Conservation (phyloP, 2,329 filamentous ascomycete species). For the Rhynchosporium secalis region DNA sequence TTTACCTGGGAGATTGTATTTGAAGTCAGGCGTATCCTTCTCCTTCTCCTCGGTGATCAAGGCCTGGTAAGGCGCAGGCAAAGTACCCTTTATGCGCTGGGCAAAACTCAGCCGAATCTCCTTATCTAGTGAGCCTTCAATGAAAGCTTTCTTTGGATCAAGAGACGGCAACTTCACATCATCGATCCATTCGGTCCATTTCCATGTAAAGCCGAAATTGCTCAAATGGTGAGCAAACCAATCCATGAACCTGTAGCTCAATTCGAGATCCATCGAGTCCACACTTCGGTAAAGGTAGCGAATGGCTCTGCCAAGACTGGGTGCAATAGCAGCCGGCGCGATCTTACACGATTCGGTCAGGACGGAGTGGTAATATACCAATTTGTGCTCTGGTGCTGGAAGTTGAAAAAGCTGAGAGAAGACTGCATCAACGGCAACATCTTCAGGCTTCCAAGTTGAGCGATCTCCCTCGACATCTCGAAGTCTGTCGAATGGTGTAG, state of each 20-base stretch:
- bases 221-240: slow-evolving; percentile 98
- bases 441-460: slow-evolving; percentile 94
- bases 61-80: slow-evolving; percentile 78
- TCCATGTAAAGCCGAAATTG: slow-evolving; percentile 99
- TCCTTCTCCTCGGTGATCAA: slow-evolving; percentile 87
- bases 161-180: slow-evolving; percentile 76
- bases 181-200: slow-evolving; percentile 96
- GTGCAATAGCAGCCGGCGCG: slow-evolving; percentile 92
- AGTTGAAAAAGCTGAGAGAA: slow-evolving; percentile 94
- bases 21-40: slow-evolving; percentile 94
- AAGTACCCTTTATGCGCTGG: slow-evolving; percentile 89
- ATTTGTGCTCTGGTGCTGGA: slow-evolving; percentile 83
- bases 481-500: slow-evolving; percentile 88
- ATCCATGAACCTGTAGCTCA: slow-evolving; percentile 85
- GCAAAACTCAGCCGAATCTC: slow-evolving; percentile 96
- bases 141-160: slow-evolving; percentile 91
- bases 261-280: slow-evolving; percentile 81
- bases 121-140: slow-evolving; percentile 87
- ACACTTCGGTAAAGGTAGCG: slow-evolving; percentile 84
- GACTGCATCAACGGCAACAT: slow-evolving; percentile 94
- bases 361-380: slow-evolving; percentile 94
- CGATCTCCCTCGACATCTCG: slow-evolving; percentile 64
- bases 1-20: slow-evolving; percentile 76
- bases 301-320: slow-evolving; percentile 89
- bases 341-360: slow-evolving; percentile 96